Base-by-base conservation (phyloP, 345 rosid genomes). In the Microcos paniculata region DNA sequence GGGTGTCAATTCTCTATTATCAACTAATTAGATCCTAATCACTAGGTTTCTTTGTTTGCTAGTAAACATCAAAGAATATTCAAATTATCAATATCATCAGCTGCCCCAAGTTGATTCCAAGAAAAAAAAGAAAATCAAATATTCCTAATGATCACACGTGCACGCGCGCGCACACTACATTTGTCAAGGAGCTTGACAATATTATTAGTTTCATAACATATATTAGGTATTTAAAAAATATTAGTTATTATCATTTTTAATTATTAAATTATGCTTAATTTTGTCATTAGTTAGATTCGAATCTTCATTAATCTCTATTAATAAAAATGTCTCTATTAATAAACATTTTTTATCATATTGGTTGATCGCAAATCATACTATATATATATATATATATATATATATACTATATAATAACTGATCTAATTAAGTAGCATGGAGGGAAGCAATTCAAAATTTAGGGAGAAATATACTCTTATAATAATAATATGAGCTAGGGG, bases 11-110 rank as follows among this genome's bases (percentile, higher is more conserved):
- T 55, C 14, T 18, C 30, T n/a, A 15, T 43, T 33, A 15, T 43
- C 63, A 55, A 71, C 16, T 71, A 55, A 55, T 55, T 53, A 35
- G 31, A 53, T 71, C 53, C 46, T 19, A 71, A 71, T 71, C 48
- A 35, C 62, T 35, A 48, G 26, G 2, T 40, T 40, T 42, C 21
- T 71, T 15, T 23, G 23, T 56, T 56, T 71, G 52, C 23, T 71
- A 38, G 63, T 56, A 55, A 71, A 56, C 64, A 71, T 53, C 48
- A 40, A 40, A 71, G 48, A 71, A 55, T 35, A 52, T 55, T 23
- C 63, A 55, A 4, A 31, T 51, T 55, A 55, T n/a, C 51, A 53
- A 71, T 52, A 70, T 70, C 56, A 70, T 70, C 38, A 16, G 58
- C 15, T 33, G 26, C 16, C n/a, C 31, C 64, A 59, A 28, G 40